Evolutionary conservation across 768 basidiomycete species (phyloP).

Genomic region (Macrolepiota fuliginosa): DNA sequence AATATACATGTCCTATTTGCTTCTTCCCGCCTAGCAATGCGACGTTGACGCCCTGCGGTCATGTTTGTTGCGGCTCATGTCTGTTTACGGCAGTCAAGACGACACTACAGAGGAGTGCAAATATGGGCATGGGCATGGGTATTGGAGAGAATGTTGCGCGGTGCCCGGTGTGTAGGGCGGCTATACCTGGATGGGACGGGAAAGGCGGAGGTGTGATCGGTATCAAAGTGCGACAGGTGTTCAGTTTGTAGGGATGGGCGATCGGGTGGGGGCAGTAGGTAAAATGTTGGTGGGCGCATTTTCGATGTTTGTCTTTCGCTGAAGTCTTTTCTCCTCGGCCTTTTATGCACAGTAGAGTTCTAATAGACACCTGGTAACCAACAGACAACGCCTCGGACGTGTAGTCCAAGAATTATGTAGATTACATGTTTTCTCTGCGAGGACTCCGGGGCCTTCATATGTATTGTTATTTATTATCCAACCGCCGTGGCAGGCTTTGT

Average conservation of each 20-base stretch:
- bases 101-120: constrained; percentile 46
- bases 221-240: constrained; percentile 44
- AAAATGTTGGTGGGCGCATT: too few species aligned
- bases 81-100: constrained; percentile 72
- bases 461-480: too few species aligned
- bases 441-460: too few species aligned
- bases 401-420: too few species aligned
- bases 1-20: constrained; percentile 80
- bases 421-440: too few species aligned
- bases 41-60: constrained; percentile 78
- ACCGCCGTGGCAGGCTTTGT: too few species aligned
- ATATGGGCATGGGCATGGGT: constrained; percentile 18
- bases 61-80: constrained; percentile 75
- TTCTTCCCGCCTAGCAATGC: constrained; percentile 74
- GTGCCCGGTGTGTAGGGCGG: constrained; percentile 71
- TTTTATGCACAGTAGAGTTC: too few species aligned
- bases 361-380: too few species aligned
- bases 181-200: constrained; percentile 70
- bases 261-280: too few species aligned
- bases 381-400: too few species aligned
- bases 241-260: constrained; percentile 29
- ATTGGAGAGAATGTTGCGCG: constrained; percentile 26
- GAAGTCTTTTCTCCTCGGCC: too few species aligned
- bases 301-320: too few species aligned
- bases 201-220: constrained; percentile 67